Percentiles rank a stretch among this genome's conserved stretches.
phyloP scores from a whole-genome alignment of 257 asterid genomes.

The Nicotiana benthamiana region DNA sequence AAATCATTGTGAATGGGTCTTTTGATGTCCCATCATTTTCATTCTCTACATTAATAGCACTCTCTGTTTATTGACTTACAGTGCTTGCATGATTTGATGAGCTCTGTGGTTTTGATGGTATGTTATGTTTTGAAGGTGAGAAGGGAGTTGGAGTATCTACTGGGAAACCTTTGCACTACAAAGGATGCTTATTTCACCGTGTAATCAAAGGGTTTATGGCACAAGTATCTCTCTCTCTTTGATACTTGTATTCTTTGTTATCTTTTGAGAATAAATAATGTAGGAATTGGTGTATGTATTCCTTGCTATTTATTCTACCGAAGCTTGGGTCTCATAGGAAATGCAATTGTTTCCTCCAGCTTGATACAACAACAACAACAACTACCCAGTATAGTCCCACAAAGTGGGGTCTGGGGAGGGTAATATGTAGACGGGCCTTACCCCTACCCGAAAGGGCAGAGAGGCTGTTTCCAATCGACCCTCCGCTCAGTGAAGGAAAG shows the following conservation, averaged over 20 bases:
- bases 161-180: slow-evolving; percentile 89
- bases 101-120: not conserved
- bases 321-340: not conserved
- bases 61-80: not conserved
- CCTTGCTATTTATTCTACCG: not conserved
- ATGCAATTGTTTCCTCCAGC: not conserved
- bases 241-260: not conserved
- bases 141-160: slow-evolving; percentile 76
- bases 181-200: slow-evolving; percentile 85
- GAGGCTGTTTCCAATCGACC: too few relatives aligned
- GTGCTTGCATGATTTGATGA: not conserved
- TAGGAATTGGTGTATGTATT: not conserved
- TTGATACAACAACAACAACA: too few relatives aligned
- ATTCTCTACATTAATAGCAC: not conserved
- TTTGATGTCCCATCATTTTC: not conserved
- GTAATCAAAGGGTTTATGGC: slow-evolving; percentile 96
- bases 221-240: slow-evolving; percentile 40
- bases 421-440: too few relatives aligned
- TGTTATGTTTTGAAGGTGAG: slow-evolving; percentile 56
- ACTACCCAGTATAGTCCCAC: too few relatives aligned
- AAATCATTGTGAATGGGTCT: not conserved
- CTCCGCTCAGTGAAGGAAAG: too few relatives aligned
- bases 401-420: too few relatives aligned
- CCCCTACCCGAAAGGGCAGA: too few relatives aligned
- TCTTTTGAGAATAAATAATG: not conserved